Evolutionary conservation across 768 basidiomycete species (phyloP), one percentile per base, ranked within the genome.

Genomic region (Boletus speciosus): DNA sequence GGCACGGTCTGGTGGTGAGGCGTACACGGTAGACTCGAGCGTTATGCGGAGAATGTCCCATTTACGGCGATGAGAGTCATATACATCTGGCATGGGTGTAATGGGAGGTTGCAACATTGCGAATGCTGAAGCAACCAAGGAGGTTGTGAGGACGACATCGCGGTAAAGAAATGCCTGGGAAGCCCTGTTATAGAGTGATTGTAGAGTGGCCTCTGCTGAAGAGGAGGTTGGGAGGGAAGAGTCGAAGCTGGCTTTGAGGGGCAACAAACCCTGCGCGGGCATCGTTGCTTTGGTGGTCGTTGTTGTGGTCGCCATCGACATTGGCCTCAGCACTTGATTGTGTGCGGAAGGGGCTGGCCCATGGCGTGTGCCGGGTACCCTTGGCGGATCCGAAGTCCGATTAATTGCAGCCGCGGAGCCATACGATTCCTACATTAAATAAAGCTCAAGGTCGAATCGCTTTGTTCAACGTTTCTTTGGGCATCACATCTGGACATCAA

Each of bases 41-140:
- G 90, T 93, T 57, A 93, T 86, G 25, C 91, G 80, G 7, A 93
- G 82, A 52, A 93, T 83, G 63, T 93, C 90, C 91, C 91, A 93
- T 73, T 91, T 92, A 52, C 84, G 77, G 16, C 90, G 82, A 45
- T 76, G 73, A 21, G 78, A 71, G 51, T 78, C 74, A 5, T 82
- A 74, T 4, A 61, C 44, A 54, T 84, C 83, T 39, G 62, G 59
- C 0, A 51, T 51, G 6, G 61, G 66, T 6, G 54, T 49, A 12
- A 67, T 61, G 6, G 74, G 81, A 4, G 76, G 74, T 15, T 66
- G 76, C 57, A 93, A 63, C 32, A 88, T 69, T 9, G 80, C 64
- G 66, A 91, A 90, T 0, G 89, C 90, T 8, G 87, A 81, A 40
- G 79, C 73, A 27, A 92, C 66, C 34, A 92, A 75, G 4, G 83